Evolutionary conservation across 495 filamentous ascomycete genomes (phyloP), one percentile per base, ranked within the genome.

Genomic region (Annulohypoxylon bovei): DNA sequence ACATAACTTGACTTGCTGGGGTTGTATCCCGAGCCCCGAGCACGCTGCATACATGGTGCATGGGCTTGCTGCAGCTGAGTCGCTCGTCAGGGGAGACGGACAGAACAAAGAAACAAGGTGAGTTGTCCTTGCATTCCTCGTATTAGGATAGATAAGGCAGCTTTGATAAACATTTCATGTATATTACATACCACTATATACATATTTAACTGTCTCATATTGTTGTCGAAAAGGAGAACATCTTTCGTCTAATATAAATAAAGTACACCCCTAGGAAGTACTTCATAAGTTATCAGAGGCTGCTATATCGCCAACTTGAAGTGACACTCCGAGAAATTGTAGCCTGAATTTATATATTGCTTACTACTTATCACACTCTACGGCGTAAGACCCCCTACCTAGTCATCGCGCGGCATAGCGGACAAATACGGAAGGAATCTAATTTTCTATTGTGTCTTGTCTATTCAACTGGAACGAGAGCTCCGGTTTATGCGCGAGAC

Each of bases 21-120:
- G 67, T 70, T 65, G 61, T 65, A 70, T 65, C 67, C 67, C 67
- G 60, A 62, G 53, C 66, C 30, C 67, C 53, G 55, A 65, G 67
- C 61, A 65, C 58, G 54, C 35, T 62, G 57, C 57, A 62, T 56
- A 23, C 18, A 28, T 44, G 14, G 22, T 18, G 14, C 44, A 59
- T 37, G 56, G 39, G 16, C 46, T 12, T 42, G 39, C 20, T 9
- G 44, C 44, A 47, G 44, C 20, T 47, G 44, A 47, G 23, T 42
- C 39, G 39, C 12, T 42, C 39, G 39, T 42, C 16, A 42, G 44
- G 44, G 44, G 44, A 25, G 20, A 47, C 2, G 11, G 20, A 47
- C 20, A 47, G 11, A 58, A n/a, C n/a, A n/a, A 22, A 28, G 25
- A 33, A 35, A 6, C 28, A 56, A 39, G 40, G 49, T 46, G 52